Evolutionary conservation across 2,329 filamentous ascomycete species (phyloP), one percentile per base, ranked within the genome.

Genomic region (Botrytis fabae): DNA sequence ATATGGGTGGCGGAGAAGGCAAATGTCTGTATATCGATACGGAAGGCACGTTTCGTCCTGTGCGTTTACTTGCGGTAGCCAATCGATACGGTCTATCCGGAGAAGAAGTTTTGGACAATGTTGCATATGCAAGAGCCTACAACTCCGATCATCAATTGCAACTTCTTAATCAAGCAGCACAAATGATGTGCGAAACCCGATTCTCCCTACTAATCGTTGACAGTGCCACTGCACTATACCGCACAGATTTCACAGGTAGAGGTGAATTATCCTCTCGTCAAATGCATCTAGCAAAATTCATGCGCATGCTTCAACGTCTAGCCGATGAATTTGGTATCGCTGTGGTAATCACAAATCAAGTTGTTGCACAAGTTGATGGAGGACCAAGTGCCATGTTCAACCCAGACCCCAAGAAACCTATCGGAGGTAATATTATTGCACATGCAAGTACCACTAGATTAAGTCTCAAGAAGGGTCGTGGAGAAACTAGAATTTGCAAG

Each of bases 11-110:
- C 72, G 96, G 97, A 44, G 96, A 99, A 83, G 96, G 96, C 64
- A 99, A 99, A 82, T 99, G 97, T 80, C 87, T 99, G 68, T 99
- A 99, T 80, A 99, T 99, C 77, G 96, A 99, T 79, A 99, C 96
- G 0, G 96, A 99, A 82, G 97, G 96, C 74, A 99, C 96, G 1
- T 99, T 99, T 81, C 90, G 95, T 76, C 97, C 96, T 0, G 94
- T 98, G 3, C 92, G 96, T 71, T 86, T 97, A 25, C 87, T 99
- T 6, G 92, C 95, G 14, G 96, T 98, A 8, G 97, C 96, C 62
- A 96, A 97, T 79, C 90, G 96, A 71, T 99, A 95, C 80, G 97
- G 97, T 0, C 87, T 99, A 2, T 97, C 94, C 5, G 96, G 96
- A 32, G 96, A 99, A 83, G 97, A 99, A 82, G 96, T 99, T 0